Conservation (phyloP, 306 rosid genomes). For the Lathyrus oleraceus region DNA sequence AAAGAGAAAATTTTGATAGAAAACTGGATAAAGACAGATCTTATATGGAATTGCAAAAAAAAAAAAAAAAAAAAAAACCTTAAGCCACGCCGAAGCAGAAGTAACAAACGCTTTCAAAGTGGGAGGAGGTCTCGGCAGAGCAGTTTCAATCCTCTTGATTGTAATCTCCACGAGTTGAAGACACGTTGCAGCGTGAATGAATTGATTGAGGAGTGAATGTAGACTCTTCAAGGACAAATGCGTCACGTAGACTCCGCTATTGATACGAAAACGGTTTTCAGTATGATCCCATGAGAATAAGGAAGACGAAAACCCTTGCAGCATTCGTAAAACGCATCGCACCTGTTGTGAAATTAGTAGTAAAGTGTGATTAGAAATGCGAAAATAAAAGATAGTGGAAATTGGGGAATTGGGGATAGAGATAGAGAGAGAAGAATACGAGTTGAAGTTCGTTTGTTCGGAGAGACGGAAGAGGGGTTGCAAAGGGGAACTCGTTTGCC, state of each 20-base stretch:
- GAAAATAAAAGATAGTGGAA: not conserved
- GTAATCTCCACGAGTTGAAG: conserved; percentile 59
- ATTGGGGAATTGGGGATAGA: conserved; percentile 1
- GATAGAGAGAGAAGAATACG: conserved; percentile 43
- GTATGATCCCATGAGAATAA: conserved; percentile 66
- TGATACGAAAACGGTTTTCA: conserved; percentile 48
- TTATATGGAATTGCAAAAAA: not conserved
- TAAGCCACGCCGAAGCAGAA: conserved; percentile 77
- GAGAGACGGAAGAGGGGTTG: conserved; percentile 64
- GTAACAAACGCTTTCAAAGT: conserved; percentile 71
- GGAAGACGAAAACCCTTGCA: conserved; percentile 83
- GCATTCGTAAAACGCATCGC: conserved; percentile 79
- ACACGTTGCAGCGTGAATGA: conserved; percentile 77
- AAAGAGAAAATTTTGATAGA: not conserved
- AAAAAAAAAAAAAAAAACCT: conserved; percentile 45
- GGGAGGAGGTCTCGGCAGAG: conserved; percentile 52
- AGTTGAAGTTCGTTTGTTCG: conserved; percentile 70
- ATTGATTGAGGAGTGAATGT: conserved; percentile 59
- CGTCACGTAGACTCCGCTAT: conserved; percentile 58
- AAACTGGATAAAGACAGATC: not conserved
- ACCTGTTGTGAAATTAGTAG: conserved; percentile 53
- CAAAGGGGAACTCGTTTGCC: conserved; percentile 64
- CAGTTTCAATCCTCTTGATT: conserved; percentile 50
- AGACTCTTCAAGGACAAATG: conserved; percentile 80
- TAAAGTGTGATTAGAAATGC: not conserved